Evolutionary conservation across 176 grass and related monocot species (phyloP), one percentile per base, ranked within the genome.

Genomic region (Ensete ventricosum): DNA sequence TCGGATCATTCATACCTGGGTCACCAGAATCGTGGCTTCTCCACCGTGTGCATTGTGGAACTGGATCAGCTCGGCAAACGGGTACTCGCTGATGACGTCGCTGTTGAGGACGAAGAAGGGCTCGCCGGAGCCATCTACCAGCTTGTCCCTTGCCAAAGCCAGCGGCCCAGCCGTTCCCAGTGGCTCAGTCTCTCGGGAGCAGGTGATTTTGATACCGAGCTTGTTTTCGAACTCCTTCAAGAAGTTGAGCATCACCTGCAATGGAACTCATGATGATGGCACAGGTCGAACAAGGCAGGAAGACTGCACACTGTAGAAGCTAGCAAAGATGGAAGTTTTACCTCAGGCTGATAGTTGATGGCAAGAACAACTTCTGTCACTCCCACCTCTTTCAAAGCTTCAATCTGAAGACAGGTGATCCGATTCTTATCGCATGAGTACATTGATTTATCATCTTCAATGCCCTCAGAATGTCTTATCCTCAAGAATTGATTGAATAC

Each of bases 281-380:
- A 43, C 34, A 43, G 34, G 34, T 43, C 4, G 34, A 43, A 43
- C 4, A 29, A 29, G 2, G 29, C 29, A 3, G 29, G 29, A 29
- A 29, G 29, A 29, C 29, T 29, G 29, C 29, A 29, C 29, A 29
- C 29, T 29, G 29, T 29, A 29, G 34, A 43, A 4, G 34, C 34
- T 6, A 43, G 34, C 34, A 43, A 11, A 64, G 9, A 64, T 22
- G 11, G 21, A 25, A 1, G 57, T 60, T 19, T n/a, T 60, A 64
- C 62, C 22, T 64, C 62, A 13, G 62, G 62, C 62, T 64, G 62
- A 64, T 64, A 64, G 22, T 25, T 64, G 22, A 64, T 64, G n/a
- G 21, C 62, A 9, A 64, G 62, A 64, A 64, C 62, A 64, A 64
- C 62, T 25, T 64, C 62, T 64, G n/a, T 64, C 21, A 64, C 62